Conservation (phyloP, 805 yeast species). For the Maudiozyma saulgeensis region DNA sequence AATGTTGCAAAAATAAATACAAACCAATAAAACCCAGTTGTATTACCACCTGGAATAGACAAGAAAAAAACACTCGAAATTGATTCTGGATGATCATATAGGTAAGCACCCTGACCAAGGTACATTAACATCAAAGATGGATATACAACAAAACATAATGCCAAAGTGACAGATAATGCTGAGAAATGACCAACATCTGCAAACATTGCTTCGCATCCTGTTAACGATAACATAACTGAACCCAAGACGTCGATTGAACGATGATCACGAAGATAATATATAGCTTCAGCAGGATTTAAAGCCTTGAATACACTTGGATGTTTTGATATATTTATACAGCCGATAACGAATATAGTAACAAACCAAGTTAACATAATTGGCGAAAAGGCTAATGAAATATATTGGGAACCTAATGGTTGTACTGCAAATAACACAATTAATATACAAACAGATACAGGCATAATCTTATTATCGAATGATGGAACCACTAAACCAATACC, state of each 20-base stretch:
- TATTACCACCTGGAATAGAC: background rate
- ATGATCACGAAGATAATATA: background rate
- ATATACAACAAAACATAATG: background rate
- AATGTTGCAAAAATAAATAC: background rate
- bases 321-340: background rate
- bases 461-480: background rate
- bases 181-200: constrained; percentile 1
- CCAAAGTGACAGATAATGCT: background rate
- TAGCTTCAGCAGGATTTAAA: background rate
- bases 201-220: constrained; percentile 1
- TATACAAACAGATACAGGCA: background rate
- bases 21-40: background rate
- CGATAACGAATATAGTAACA: background rate
- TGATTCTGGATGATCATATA: background rate
- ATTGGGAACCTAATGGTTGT: background rate
- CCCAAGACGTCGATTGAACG: background rate
- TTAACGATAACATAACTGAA: background rate
- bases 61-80: background rate
- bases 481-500: background rate
- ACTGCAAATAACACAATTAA: background rate
- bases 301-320: background rate
- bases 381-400: background rate
- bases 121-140: background rate
- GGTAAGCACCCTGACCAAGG: background rate
- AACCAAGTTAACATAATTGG: background rate